A percentile compares a stretch with the other conserved stretches of the same genome.
Conservation (phyloP, 164 flowering plant species). For the Magnolia sinica region DNA sequence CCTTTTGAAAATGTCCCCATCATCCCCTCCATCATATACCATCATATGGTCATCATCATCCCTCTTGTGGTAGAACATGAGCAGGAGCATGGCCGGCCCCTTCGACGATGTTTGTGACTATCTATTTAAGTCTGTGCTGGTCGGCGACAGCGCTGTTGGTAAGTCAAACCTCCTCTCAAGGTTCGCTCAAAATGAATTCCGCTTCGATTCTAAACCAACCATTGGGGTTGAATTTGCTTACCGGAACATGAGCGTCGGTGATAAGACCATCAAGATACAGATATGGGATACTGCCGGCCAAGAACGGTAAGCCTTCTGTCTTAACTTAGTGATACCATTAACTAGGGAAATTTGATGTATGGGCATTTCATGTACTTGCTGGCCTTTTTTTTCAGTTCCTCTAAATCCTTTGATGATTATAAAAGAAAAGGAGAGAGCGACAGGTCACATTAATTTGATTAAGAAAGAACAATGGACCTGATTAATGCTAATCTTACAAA, state of each 20-base stretch:
- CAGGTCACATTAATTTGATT: too few species aligned
- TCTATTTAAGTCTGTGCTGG: slow-evolving; percentile 59
- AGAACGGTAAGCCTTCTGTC: slow-evolving; percentile 44
- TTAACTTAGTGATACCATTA: background rate
- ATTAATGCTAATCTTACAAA: too few species aligned
- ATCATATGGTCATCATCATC: too few species aligned
- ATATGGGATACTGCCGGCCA: slow-evolving; percentile 81
- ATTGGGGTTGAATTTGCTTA: slow-evolving; percentile 80
- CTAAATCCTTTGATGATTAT: too few species aligned
- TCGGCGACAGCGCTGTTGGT: slow-evolving; percentile 69
- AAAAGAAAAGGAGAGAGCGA: too few species aligned
- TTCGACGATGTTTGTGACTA: slow-evolving; percentile 59
- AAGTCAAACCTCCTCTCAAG: slow-evolving; percentile 69
- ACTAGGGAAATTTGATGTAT: too few species aligned
- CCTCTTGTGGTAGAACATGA: background rate
- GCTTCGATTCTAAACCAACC: slow-evolving; percentile 67
- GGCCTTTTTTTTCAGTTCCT: too few species aligned
- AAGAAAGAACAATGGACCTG: too few species aligned
- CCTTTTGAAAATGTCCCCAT: background rate
- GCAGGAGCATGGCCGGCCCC: background rate
- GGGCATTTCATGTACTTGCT: too few species aligned
- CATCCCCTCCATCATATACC: background rate
- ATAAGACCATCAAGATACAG: slow-evolving; percentile 63
- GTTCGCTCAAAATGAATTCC: slow-evolving; percentile 47
- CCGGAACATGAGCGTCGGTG: slow-evolving; percentile 44